These are phyloP conservation scores for Pleurotus platypus DNA, from an alignment of 768 basidiomycete genomes.

Conservation along the genomic window DNA sequence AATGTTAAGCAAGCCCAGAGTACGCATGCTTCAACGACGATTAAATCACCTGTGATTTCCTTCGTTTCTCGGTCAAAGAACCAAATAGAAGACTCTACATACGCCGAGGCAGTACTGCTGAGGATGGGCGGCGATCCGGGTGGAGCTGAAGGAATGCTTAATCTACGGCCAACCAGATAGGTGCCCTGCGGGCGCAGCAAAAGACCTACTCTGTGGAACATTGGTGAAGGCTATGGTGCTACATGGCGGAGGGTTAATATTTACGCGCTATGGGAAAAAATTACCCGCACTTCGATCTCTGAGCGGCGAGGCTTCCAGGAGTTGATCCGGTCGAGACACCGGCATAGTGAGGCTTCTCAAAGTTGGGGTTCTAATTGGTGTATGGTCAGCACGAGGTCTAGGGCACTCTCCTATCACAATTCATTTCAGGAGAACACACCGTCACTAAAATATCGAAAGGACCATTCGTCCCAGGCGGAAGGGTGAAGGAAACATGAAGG, in stretches of 20 bases:
- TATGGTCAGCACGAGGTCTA: not conserved
- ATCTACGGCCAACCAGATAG: not conserved
- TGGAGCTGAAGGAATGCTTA: constrained; percentile 21
- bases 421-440: constrained; percentile 20
- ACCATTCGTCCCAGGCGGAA: constrained; percentile 14
- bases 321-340: constrained; percentile 5
- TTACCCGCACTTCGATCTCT: not conserved
- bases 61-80: constrained; percentile 30
- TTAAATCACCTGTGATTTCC: constrained; percentile 34
- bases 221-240: constrained; percentile 5
- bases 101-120: constrained; percentile 12
- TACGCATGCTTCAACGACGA: not conserved
- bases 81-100: constrained; percentile 44
- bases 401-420: not conserved
- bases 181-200: not conserved
- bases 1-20: not conserved
- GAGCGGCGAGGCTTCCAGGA: not conserved
- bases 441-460: constrained; percentile 32
- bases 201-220: constrained; percentile 1
- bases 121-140: constrained; percentile 19
- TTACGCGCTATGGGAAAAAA: not conserved
- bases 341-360: constrained; percentile 19
- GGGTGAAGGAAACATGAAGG: constrained; percentile 1
- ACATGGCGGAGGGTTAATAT: not conserved
- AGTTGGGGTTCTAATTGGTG: constrained; percentile 31